Base-by-base conservation (phyloP, 306 rosid genomes). In the Fragaria vesca region DNA sequence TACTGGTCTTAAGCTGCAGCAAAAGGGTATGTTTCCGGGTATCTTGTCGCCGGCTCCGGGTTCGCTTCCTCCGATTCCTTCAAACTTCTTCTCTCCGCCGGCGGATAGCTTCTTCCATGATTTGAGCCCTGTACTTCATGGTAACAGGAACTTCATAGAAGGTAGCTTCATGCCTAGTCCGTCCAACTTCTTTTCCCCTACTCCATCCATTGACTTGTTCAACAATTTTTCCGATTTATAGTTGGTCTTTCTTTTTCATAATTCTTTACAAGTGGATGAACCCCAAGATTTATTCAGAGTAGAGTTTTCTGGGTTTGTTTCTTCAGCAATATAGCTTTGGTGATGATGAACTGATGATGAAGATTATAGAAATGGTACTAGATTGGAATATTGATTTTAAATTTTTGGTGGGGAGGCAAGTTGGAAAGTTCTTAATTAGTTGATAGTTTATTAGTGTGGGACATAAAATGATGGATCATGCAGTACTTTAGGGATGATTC, bases 31-130 rank as follows among this genome's bases (percentile, higher is more conserved):
- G 78, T 85, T 84, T 83, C 90, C 85, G 1, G 98, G 98, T 82
- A 89, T 90, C 50, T 85, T 94, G 85, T 90, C 98, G 3, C 97
- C 98, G 1, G 94, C 89, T 0, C 95, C 96, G 17, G 82, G 86
- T 71, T 82, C 89, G 4, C 88, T 92, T 0, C 86, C 89, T 20
- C 94, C 90, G n/a, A 84, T 94, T 66, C 85, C 93, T 0, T 26
- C 96, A 0, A 89, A 75, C 76, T 90, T 88, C 69, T 90, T 91
- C 88, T 84, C 90, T 13, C 87, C 87, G 0, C 75, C 83, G 5
- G 74, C 89, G 0, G 98, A 92, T 81, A 71, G 79, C 74, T 87
- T 90, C 75, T 83, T 90, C 58, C 94, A 90, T 58, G 96, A 88
- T 73, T 79, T 94, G 77, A 94, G 97, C 61, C 96, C 98, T 3